Conservation (phyloP, 2,329 filamentous ascomycete species). For the Daldinia sp. region DNA sequence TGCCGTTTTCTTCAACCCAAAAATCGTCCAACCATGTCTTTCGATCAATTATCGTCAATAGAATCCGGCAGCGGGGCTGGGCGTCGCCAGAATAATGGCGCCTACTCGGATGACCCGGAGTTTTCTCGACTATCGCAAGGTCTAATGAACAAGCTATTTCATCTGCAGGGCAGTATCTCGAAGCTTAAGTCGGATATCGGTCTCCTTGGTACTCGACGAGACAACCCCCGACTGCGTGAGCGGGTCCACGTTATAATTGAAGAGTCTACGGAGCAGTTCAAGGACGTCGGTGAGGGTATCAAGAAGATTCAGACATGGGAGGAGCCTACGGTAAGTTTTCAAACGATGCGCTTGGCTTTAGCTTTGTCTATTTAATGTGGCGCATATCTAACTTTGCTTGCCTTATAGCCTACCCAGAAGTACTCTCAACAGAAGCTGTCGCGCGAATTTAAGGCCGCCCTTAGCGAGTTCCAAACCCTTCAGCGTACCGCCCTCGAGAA, state of each 20-base stretch:
- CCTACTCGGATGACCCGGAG: slow-evolving; percentile 89
- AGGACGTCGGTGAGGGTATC: slow-evolving; percentile 89
- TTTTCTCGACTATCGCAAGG: slow-evolving; percentile 85
- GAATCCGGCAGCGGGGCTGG: slow-evolving; percentile 80
- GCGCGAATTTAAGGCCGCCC: slow-evolving; percentile 87
- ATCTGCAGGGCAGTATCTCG: slow-evolving; percentile 86
- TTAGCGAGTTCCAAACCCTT: slow-evolving; percentile 91
- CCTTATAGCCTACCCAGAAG: slow-evolving; percentile 82
- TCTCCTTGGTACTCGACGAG: slow-evolving; percentile 86
- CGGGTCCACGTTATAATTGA: slow-evolving; percentile 87
- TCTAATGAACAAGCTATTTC: slow-evolving; percentile 88
- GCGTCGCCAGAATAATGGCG: slow-evolving; percentile 54
- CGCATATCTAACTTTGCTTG: slow-evolving; percentile 19
- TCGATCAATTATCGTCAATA: slow-evolving; percentile 83
- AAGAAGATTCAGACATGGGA: slow-evolving; percentile 92
- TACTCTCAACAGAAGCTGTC: slow-evolving; percentile 96
- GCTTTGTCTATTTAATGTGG: background rate
- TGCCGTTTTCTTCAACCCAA: slow-evolving; percentile 9
- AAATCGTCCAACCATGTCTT: slow-evolving; percentile 72
- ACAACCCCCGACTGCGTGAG: slow-evolving; percentile 90
- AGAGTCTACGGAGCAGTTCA: slow-evolving; percentile 86
- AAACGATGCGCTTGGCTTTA: slow-evolving; percentile 28
- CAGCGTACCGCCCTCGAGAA: slow-evolving; percentile 92
- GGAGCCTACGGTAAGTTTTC: slow-evolving; percentile 73
- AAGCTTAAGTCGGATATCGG: slow-evolving; percentile 84